These are phyloP conservation scores for Penicillium olsonii DNA, from an alignment of 2,329 filamentous ascomycete species.

Conservation along the genomic window DNA sequence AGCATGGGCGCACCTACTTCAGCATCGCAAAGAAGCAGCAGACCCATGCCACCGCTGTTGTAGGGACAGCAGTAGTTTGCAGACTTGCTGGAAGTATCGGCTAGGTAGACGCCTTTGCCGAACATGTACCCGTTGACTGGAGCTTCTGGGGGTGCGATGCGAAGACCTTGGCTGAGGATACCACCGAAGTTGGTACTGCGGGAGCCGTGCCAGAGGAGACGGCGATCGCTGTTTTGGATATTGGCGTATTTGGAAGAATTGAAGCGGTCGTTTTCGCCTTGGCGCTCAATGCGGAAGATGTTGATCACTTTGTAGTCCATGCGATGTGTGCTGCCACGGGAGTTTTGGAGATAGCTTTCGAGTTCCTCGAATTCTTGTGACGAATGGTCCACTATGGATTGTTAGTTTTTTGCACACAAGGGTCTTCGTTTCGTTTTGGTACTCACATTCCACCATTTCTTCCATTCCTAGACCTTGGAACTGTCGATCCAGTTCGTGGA, in stretches of 20 bases:
- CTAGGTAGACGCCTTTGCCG: slow-evolving; percentile 85
- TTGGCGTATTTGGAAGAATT: slow-evolving; percentile 56
- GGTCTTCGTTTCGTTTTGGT: no score
- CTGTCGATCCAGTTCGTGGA: slow-evolving; percentile 71
- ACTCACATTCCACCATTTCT: slow-evolving; percentile 68
- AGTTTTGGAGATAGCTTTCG: slow-evolving; percentile 65
- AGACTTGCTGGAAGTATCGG: slow-evolving; percentile 81
- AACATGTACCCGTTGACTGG: slow-evolving; percentile 84
- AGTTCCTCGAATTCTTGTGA: slow-evolving; percentile 67
- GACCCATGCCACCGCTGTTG: slow-evolving; percentile 66
- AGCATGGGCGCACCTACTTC: slow-evolving; percentile 77
- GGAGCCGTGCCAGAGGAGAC: slow-evolving; percentile 86
- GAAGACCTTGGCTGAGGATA: slow-evolving; percentile 82
- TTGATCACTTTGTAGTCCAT: slow-evolving; percentile 59
- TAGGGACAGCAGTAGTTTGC: slow-evolving; percentile 71
- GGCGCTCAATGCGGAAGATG: slow-evolving; percentile 80
- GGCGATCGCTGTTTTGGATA: slow-evolving; percentile 62
- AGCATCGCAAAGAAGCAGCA: slow-evolving; percentile 82
- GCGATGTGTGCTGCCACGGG: slow-evolving; percentile 67
- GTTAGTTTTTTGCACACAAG: slow-evolving; percentile 13
- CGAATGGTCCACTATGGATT: slow-evolving; percentile 50
- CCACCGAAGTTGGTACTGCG: slow-evolving; percentile 82
- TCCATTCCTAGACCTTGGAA: slow-evolving; percentile 70
- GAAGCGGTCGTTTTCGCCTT: slow-evolving; percentile 72
- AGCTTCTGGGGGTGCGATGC: slow-evolving; percentile 79